Conservation (phyloP, 1,284 basidiomycete genomes). For the Melampsora larici-populina region DNA sequence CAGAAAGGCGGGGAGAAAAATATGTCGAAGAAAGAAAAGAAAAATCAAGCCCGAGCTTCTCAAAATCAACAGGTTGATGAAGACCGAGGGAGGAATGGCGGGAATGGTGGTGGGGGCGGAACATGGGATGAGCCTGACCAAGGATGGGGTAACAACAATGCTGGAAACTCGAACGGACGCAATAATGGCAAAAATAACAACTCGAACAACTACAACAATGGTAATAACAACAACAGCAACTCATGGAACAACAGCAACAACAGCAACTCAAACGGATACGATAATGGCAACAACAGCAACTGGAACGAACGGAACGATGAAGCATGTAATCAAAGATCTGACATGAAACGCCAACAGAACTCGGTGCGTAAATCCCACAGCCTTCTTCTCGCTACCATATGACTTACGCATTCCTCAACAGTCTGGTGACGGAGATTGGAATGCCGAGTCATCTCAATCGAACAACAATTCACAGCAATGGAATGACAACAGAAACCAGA, state of each 20-base stretch:
- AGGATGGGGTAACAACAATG: neutral
- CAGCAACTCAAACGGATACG: neutral
- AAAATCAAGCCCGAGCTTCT: neutral
- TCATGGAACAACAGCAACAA: neutral
- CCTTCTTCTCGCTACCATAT: too few relatives aligned
- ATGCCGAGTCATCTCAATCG: too few relatives aligned
- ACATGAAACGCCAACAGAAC: conserved; percentile 1
- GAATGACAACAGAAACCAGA: neutral
- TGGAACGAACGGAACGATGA: too few relatives aligned
- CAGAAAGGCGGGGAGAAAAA: neutral
- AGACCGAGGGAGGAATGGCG: neutral
- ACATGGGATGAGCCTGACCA: too few relatives aligned
- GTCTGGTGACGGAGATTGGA: too few relatives aligned
- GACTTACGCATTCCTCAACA: too few relatives aligned
- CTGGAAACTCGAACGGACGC: neutral
- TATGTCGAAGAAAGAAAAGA: conserved; percentile 4
- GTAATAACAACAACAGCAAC: neutral
- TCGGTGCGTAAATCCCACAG: neutral
- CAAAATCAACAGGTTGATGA: neutral
- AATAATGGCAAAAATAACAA: neutral
- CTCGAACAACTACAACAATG: neutral
- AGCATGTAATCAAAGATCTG: neutral
- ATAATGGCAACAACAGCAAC: neutral
- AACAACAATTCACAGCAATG: neutral
- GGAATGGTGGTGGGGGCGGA: too few relatives aligned